These are phyloP conservation scores for Chenopodium quinoa DNA, from an alignment of 148 eudicot genomes.

Conservation along the genomic window DNA sequence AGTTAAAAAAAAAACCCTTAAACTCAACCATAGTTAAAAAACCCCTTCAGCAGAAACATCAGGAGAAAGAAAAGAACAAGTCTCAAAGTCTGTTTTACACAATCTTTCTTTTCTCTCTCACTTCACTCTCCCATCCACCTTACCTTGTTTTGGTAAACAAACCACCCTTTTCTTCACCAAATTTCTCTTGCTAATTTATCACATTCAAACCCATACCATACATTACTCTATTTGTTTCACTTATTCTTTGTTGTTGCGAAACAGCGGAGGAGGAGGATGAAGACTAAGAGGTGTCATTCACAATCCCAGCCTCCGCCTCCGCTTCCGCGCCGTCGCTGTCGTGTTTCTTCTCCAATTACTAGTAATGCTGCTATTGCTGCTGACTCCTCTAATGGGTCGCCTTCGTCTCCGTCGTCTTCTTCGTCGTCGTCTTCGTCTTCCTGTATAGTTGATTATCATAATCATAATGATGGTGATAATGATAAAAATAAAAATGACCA, in stretches of 20 bases:
- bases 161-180: constrained; percentile 31
- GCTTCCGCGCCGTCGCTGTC: neutral
- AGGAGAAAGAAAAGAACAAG: neutral
- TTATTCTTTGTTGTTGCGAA: no score
- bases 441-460: constrained; percentile 29
- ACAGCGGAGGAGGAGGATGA: neutral
- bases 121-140: neutral
- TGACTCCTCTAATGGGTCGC: constrained; percentile 11
- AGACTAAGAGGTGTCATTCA: neutral
- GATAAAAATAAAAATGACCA: no score
- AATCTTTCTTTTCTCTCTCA: neutral
- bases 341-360: neutral
- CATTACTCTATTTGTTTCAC: no score
- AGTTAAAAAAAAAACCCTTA: constrained; percentile 14
- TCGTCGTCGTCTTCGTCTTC: constrained; percentile 48
- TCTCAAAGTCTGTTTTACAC: neutral
- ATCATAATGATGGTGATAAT: neutral
- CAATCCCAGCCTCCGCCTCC: neutral
- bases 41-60: neutral
- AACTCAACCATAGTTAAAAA: constrained; percentile 20
- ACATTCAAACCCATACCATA: no score
- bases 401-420: constrained; percentile 16
- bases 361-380: neutral
- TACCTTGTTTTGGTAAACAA: constrained; percentile 47
- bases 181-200: no score